A percentile compares a stretch with the other conserved stretches of the same genome.
These are phyloP conservation scores for Boletus eberwhitei DNA, from an alignment of 768 basidiomycete genomes.

Conservation along the genomic window DNA sequence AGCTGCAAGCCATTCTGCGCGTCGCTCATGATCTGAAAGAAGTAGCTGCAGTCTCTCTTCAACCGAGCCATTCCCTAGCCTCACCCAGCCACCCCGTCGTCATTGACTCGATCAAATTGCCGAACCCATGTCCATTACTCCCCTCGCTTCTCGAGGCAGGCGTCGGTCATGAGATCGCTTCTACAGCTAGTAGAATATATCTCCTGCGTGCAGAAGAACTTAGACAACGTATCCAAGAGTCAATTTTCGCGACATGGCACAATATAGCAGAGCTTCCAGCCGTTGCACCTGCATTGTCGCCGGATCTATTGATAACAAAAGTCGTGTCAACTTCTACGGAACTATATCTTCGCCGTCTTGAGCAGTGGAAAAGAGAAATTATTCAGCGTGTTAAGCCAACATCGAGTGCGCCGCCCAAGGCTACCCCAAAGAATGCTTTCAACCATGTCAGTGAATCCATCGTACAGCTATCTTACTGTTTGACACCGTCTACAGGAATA, in stretches of 20 bases:
- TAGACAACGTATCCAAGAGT: not conserved
- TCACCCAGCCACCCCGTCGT: too few species aligned
- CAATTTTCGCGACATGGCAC: not conserved
- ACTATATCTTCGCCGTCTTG: not conserved
- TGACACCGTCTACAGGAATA: not conserved
- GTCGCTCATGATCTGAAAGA: not conserved
- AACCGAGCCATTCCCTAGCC: not conserved
- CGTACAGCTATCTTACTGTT: fast-evolving
- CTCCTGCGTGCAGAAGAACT: not conserved
- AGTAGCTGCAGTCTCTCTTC: not conserved
- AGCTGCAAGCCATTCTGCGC: not conserved
- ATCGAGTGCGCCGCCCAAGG: fast-evolving
- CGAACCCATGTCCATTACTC: not conserved
- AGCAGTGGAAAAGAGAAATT: conserved; percentile 1
- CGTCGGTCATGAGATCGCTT: fast-evolving
- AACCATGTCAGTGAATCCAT: not conserved
- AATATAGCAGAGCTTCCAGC: not conserved
- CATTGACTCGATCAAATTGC: not conserved
- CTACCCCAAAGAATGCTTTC: not conserved
- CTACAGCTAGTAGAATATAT: not conserved
- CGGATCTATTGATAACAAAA: fast-evolving
- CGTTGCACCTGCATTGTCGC: fast-evolving
- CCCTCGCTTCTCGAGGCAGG: conserved; percentile 2
- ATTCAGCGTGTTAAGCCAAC: not conserved
- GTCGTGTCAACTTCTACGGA: not conserved